These are phyloP conservation scores for Shiraia bambusicola DNA, from an alignment of 2,329 filamentous ascomycete species.

Conservation along the genomic window DNA sequence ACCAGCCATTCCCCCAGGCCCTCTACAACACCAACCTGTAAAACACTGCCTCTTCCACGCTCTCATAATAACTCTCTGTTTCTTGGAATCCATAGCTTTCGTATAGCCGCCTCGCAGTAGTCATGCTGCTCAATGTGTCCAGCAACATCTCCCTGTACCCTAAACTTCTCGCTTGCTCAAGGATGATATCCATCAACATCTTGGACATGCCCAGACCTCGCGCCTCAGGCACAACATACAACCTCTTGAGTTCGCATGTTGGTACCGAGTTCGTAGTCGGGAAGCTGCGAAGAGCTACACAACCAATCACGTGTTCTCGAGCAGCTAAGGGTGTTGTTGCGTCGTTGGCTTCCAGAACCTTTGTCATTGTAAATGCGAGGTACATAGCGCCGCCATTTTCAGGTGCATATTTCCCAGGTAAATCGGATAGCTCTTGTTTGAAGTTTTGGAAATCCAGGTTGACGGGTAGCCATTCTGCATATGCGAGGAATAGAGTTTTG, in stretches of 20 bases:
- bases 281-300: conserved; percentile 53
- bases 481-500: conserved; percentile 42
- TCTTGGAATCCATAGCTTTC: conserved; percentile 54
- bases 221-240: conserved; percentile 54
- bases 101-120: conserved; percentile 54
- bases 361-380: conserved; percentile 43
- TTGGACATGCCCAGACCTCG: conserved; percentile 55
- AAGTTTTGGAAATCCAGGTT: conserved; percentile 62
- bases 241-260: conserved; percentile 59
- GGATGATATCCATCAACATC: conserved; percentile 48
- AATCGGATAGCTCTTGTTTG: conserved; percentile 51
- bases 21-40: conserved; percentile 42
- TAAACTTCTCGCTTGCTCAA: conserved; percentile 49
- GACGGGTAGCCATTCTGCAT: conserved; percentile 50
- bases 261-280: conserved; percentile 5
- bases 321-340: not conserved
- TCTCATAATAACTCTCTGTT: conserved; percentile 58
- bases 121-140: conserved; percentile 59
- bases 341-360: not conserved
- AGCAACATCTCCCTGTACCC: conserved; percentile 57
- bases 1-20: no score
- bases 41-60: conserved; percentile 56
- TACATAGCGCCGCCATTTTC: conserved; percentile 51
- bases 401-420: conserved; percentile 58
- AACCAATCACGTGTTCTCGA: conserved; percentile 45